phyloP scores from a whole-genome alignment of 495 filamentous ascomycete species.

The Trichoderma asperelloides region DNA sequence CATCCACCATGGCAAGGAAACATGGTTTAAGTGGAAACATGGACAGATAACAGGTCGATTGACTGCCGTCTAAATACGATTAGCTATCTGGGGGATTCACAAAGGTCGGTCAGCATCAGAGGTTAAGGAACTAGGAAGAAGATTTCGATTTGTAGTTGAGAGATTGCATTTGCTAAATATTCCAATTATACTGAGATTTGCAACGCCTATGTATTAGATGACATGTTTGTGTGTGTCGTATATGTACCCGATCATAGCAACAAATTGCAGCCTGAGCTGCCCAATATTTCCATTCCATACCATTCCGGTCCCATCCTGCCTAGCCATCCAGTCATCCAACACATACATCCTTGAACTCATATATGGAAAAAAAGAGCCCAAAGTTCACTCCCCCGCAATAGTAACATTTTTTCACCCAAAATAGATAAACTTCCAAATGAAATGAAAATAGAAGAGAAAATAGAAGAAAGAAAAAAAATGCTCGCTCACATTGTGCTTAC shows the following conservation, averaged over 20 bases:
- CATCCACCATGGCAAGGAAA: not conserved
- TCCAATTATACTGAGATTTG: not conserved
- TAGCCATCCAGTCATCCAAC: not conserved
- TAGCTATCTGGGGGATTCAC: not conserved
- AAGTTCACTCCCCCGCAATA: not conserved
- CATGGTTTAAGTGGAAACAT: not conserved
- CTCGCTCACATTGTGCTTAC: not conserved
- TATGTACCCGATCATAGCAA: too few species aligned
- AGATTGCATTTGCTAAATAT: not conserved
- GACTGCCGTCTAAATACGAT: too few species aligned
- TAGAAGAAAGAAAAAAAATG: not conserved
- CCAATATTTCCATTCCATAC: not conserved
- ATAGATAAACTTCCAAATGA: not conserved
- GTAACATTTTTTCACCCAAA: not conserved
- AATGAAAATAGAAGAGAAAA: not conserved
- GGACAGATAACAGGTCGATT: not conserved
- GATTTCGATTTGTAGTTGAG: not conserved
- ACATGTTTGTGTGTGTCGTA: not conserved
- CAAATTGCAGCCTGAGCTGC: not conserved
- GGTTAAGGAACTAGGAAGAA: not conserved
- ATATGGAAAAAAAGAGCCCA: not conserved
- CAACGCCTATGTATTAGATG: not conserved
- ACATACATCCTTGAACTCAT: not conserved
- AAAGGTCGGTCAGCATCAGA: not conserved
- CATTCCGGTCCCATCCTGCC: not conserved